Evolutionary conservation across 805 yeast genomes (phyloP).

Genomic region (Nakazawaea pomicola): DNA sequence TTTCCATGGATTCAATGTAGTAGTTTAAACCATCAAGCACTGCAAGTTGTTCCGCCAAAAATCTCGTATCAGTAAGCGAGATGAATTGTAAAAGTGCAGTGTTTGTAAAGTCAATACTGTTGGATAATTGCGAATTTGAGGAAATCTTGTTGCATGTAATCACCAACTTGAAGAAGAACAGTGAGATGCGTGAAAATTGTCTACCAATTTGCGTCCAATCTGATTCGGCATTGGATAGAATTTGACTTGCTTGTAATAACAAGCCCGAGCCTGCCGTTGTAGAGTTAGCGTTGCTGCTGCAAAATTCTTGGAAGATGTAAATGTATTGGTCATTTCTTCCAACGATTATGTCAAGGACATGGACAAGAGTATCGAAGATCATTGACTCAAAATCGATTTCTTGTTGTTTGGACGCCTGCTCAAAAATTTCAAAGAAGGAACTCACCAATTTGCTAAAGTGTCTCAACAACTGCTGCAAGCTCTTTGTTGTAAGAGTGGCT

Average conservation of each 20-base stretch:
- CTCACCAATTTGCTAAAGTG: slow-evolving; percentile 54
- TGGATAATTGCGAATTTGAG: slow-evolving; percentile 12
- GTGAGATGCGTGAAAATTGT: slow-evolving; percentile 56
- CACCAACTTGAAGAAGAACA: slow-evolving; percentile 43
- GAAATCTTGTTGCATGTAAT: slow-evolving; percentile 17
- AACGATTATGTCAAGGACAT: slow-evolving; percentile 54
- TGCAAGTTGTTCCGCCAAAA: slow-evolving; percentile 58
- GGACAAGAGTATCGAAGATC: slow-evolving; percentile 53
- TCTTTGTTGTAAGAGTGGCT: slow-evolving; percentile 46
- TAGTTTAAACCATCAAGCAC: slow-evolving; percentile 57
- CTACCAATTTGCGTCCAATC: slow-evolving; percentile 63
- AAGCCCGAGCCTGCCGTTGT: slow-evolving; percentile 2
- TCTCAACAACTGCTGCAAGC: slow-evolving; percentile 49
- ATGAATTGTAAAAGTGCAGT: slow-evolving; percentile 38
- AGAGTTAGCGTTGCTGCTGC: slow-evolving; percentile 23
- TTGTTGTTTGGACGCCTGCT: slow-evolving; percentile 18
- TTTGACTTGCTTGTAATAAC: slow-evolving; percentile 21
- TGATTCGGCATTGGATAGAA: slow-evolving; percentile 42
- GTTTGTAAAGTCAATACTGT: slow-evolving; percentile 24
- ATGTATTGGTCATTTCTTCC: slow-evolving; percentile 64
- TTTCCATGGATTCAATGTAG: slow-evolving; percentile 40
- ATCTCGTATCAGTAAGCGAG: slow-evolving; percentile 36
- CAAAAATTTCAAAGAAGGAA: slow-evolving; percentile 32
- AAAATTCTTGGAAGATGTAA: slow-evolving; percentile 49
- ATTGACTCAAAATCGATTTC: slow-evolving; percentile 25